phyloP scores from a whole-genome alignment of 1,284 basidiomycete genomes.

The Boletus smithii region DNA sequence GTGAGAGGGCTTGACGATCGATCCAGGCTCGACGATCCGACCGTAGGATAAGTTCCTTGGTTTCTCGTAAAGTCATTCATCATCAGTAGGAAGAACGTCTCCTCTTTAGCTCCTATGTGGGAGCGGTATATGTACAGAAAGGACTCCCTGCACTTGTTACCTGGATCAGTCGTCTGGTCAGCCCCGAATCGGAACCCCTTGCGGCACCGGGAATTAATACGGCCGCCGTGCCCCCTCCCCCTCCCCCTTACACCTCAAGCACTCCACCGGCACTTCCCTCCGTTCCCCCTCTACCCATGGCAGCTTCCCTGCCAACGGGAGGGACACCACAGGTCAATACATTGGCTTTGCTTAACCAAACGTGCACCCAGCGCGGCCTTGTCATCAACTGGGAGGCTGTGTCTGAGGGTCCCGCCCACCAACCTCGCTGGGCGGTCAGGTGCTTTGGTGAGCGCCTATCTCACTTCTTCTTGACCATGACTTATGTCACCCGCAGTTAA shows the following conservation, averaged over 20 bases:
- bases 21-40: slow-evolving; percentile 32
- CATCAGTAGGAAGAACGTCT: slow-evolving; percentile 42
- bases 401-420: slow-evolving; percentile 47
- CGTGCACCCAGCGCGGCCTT: slow-evolving; percentile 42
- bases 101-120: slow-evolving; percentile 51
- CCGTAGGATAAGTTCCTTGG: slow-evolving; percentile 28
- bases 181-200: slow-evolving; percentile 39
- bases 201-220: slow-evolving; percentile 28
- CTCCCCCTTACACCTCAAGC: slow-evolving; percentile 23
- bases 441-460: slow-evolving; percentile 42
- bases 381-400: slow-evolving; percentile 42
- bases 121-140: slow-evolving; percentile 47
- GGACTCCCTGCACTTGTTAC: slow-evolving; percentile 40
- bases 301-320: slow-evolving; percentile 2
- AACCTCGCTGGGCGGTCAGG: slow-evolving; percentile 51
- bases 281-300: slow-evolving; percentile 14
- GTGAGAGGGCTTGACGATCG: slow-evolving; percentile 37
- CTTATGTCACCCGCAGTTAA: slow-evolving; percentile 39
- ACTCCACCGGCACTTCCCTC: slow-evolving; percentile 15
- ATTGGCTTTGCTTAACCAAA: slow-evolving; percentile 52
- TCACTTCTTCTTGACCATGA: not conserved
- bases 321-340: slow-evolving; percentile 31
- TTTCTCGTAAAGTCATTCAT: slow-evolving; percentile 5
- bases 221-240: slow-evolving; percentile 14
- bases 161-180: slow-evolving; percentile 50